phyloP scores from a whole-genome alignment of 164 flowering plant species.

The Magnolia kwangsiensis region DNA sequence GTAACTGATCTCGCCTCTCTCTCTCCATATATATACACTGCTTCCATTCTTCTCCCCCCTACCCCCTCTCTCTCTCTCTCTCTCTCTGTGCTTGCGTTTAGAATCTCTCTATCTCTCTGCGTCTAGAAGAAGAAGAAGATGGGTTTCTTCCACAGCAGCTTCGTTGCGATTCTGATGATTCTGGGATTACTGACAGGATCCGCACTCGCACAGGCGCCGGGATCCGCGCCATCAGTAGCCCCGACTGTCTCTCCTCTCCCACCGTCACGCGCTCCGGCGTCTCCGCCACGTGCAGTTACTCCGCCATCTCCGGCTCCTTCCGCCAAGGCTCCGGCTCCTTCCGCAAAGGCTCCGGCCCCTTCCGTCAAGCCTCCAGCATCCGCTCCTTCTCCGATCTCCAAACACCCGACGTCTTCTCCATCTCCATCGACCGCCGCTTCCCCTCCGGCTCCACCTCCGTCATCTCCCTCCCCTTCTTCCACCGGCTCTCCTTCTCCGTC shows the following conservation, averaged over 20 bases:
- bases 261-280: background rate
- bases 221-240: background rate
- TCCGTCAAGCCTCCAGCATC: background rate
- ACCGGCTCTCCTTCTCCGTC: background rate
- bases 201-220: background rate
- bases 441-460: background rate
- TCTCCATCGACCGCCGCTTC: background rate
- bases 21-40: too few species aligned
- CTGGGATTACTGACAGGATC: background rate
- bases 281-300: background rate
- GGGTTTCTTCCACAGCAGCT: background rate
- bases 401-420: slow-evolving; percentile 1
- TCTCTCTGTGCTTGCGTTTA: background rate
- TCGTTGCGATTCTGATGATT: background rate
- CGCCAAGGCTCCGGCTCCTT: too few species aligned
- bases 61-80: too few species aligned
- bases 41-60: too few species aligned
- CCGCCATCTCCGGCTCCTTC: background rate
- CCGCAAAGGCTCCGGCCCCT: background rate
- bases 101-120: too few species aligned
- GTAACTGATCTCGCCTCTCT: too few species aligned
- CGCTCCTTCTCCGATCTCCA: background rate
- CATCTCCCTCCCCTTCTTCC: background rate
- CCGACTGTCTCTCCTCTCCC: background rate
- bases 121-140: background rate